Evolutionary conservation across 169 alveolate genomes (phyloP), one percentile per base, ranked within the genome.

Genomic region (Cryptosporidium ubiquitum): DNA sequence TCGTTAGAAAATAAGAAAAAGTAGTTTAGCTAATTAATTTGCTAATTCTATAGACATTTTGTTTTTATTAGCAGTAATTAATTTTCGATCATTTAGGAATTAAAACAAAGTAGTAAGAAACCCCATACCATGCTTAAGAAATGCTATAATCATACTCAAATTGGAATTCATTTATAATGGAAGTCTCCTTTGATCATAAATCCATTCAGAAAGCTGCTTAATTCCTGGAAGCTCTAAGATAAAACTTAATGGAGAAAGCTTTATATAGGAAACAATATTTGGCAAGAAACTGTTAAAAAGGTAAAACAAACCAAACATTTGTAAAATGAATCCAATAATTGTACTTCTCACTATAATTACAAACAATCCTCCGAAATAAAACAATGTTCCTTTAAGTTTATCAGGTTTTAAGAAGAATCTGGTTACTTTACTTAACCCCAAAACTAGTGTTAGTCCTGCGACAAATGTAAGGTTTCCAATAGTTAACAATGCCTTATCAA

Each of bases 151-250:
- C 2, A 31, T 26, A 9, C 70, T 20, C 23, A 12, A 37, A 26
- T 10, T 64, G 26, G 1, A 26, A 33, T 35, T 64, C 10, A 64
- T 14, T 64, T 61, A 79, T 12, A 79, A 29, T 26, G 89, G 89
- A 61, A 79, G 89, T 42, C 89, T 79, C 26, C 89, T 79, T 64
- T 79, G 89, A 47, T 79, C 89, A 16, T 79, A 79, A 47, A 79
- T 79, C 89, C 89, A 79, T 44, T 79, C 89, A 10, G 89, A 58
- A n/a, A 79, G 58, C 39, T 79, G 89, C 39, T 61, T 79, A 29
- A 79, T 64, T n/a, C 89, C 89, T 64, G 89, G 89, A 37, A 79
- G 58, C 20, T 79, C 89, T 37, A 79, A 68, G 39, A 79, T 79
- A 29, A 79, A 79, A 66, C 89, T 79, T 79, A 79, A 29, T 18